Evolutionary conservation across 2,329 filamentous ascomycete species (phyloP).

Genomic region (Ploettnerulaceae sp.): DNA sequence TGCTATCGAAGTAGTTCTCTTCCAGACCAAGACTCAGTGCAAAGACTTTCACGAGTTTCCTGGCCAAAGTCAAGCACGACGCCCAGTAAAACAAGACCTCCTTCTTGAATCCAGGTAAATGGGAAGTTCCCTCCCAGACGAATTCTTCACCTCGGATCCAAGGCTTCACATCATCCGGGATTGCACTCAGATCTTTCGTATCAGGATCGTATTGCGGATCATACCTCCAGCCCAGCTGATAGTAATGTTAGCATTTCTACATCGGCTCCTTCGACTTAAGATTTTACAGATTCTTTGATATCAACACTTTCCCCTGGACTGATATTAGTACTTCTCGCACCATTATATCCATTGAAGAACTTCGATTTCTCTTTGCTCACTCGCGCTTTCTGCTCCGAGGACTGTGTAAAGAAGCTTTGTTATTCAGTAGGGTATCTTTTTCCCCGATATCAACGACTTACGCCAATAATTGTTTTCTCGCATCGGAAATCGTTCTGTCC

Average conservation of each 20-base stretch:
- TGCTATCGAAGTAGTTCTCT: slow-evolving; percentile 51
- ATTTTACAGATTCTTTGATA: slow-evolving; percentile 41
- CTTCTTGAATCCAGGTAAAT: slow-evolving; percentile 45
- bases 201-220: slow-evolving; percentile 48
- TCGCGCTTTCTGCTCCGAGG: slow-evolving; percentile 40
- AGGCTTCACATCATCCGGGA: slow-evolving; percentile 41
- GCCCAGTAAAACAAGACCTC: slow-evolving; percentile 45
- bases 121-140: slow-evolving; percentile 46
- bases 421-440: slow-evolving; percentile 4
- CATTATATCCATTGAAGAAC: slow-evolving; percentile 45
- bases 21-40: slow-evolving; percentile 50
- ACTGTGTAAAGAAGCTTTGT: slow-evolving; percentile 45
- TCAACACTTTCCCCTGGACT: slow-evolving; percentile 48
- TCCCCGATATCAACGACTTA: slow-evolving; percentile 12
- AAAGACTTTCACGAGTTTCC: slow-evolving; percentile 47
- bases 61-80: slow-evolving; percentile 45
- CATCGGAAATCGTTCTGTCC: slow-evolving; percentile 31
- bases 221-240: slow-evolving; percentile 42
- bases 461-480: slow-evolving; percentile 29
- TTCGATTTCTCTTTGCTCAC: slow-evolving; percentile 35
- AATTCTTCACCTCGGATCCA: slow-evolving; percentile 46
- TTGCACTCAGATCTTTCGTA: slow-evolving; percentile 35
- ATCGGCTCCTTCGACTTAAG: neutral
- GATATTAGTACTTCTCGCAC: slow-evolving; percentile 40
- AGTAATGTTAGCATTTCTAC: slow-evolving; percentile 33